Conservation (phyloP, 306 rosid genomes). For the barrel medic (Medicago truncatula) region DNA sequence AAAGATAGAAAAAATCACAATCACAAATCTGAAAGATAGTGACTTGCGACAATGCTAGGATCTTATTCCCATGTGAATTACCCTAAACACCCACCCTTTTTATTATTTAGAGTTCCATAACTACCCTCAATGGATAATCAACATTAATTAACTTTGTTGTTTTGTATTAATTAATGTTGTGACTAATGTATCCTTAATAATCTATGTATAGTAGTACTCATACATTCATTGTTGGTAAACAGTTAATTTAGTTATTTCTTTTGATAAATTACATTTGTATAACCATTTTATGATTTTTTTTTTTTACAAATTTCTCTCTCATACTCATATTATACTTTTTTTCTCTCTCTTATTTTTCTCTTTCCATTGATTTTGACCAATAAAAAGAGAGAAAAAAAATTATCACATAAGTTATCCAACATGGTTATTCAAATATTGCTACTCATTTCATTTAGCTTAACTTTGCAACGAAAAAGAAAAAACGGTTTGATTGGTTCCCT, state of each 20-base stretch:
- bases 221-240: neutral
- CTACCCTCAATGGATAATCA: constrained; percentile 18
- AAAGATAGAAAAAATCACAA: constrained; percentile 49
- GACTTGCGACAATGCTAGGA: constrained; percentile 72
- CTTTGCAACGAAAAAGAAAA: neutral
- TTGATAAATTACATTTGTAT: no score
- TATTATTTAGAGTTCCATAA: neutral
- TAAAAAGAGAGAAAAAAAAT: no score
- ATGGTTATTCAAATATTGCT: no score
- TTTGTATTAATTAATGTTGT: neutral
- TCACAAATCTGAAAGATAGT: constrained; percentile 82
- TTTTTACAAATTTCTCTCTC: no score
- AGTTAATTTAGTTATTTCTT: constrained; percentile 16
- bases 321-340: no score
- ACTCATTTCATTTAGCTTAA: neutral
- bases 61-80: constrained; percentile 61
- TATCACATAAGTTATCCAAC: no score
- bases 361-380: no score
- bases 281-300: no score
- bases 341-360: no score
- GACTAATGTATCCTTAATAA: neutral
- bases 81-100: constrained; percentile 37
- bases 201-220: neutral
- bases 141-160: constrained; percentile 9
- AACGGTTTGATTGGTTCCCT: neutral